Conservation (phyloP, 768 basidiomycete species). For the Nevesoporus exiguus region DNA sequence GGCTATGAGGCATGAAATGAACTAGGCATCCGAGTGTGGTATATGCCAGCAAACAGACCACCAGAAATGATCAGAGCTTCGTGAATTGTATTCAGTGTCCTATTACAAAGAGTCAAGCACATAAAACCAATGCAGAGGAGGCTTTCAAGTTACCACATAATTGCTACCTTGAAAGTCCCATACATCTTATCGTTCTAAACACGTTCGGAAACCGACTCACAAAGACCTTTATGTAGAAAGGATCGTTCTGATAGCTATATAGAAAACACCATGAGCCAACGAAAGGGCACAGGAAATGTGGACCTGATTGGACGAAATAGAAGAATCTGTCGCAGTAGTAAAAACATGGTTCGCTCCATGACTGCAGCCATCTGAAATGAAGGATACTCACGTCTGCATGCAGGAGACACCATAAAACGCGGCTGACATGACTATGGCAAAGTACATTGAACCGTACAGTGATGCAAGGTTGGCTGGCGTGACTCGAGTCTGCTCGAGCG, state of each 20-base stretch:
- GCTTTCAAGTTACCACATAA: slow-evolving; percentile 13
- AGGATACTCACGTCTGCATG: slow-evolving; percentile 12
- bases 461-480: no score
- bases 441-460: not conserved
- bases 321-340: slow-evolving; percentile 9
- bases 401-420: slow-evolving; percentile 2
- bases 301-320: slow-evolving; percentile 7
- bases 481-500: no score
- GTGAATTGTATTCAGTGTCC: no score
- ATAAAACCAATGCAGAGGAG: no score
- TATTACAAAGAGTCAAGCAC: not conserved
- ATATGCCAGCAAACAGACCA: no score
- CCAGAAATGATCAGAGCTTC: no score
- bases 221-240: not conserved
- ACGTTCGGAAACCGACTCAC: no score
- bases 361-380: not conserved
- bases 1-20: no score
- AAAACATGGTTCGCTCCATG: no score
- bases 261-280: not conserved
- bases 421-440: not conserved
- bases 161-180: slow-evolving; percentile 4
- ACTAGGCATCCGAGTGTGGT: no score
- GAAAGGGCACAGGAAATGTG: not conserved
- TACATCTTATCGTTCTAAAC: no score
- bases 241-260: not conserved